These are phyloP conservation scores for Lachancea kluyveri DNA, from an alignment of 805 yeast genomes.

Conservation along the genomic window DNA sequence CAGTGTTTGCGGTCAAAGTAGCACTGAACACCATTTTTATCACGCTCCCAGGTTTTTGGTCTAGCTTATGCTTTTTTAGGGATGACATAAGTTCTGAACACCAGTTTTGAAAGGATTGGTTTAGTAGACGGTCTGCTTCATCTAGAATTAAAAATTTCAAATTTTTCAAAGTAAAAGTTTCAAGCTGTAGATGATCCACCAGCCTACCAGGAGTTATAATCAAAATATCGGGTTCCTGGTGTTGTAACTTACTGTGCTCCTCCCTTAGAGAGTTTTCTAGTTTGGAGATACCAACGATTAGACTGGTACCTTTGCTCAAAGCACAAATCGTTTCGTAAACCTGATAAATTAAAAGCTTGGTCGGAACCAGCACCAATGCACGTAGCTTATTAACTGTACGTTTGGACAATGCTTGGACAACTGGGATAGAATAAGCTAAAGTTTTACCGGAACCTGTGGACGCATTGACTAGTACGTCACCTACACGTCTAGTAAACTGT, in stretches of 20 bases:
- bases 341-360: constrained; percentile 80
- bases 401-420: constrained; percentile 57
- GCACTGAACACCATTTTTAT: constrained; percentile 83
- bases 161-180: constrained; percentile 40
- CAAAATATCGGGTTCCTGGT: constrained; percentile 56
- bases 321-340: constrained; percentile 59
- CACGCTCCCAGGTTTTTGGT: constrained; percentile 32
- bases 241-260: constrained; percentile 48
- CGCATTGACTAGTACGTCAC: constrained; percentile 85
- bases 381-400: constrained; percentile 68
- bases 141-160: constrained; percentile 65
- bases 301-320: constrained; percentile 59
- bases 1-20: constrained; percentile 89
- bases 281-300: constrained; percentile 48
- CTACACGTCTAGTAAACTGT: constrained; percentile 47
- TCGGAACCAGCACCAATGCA: constrained; percentile 81
- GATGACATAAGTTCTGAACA: constrained; percentile 44
- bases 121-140: constrained; percentile 77
- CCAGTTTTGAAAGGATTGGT: constrained; percentile 95
- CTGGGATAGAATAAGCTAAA: constrained; percentile 78
- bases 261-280: constrained; percentile 54
- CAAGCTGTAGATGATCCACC: constrained; percentile 58
- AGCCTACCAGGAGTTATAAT: constrained; percentile 75
- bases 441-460: constrained; percentile 97
- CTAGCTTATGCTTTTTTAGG: constrained; percentile 32